Evolutionary conservation across 306 rosid species (phyloP).

Genomic region (Neltuma alba): DNA sequence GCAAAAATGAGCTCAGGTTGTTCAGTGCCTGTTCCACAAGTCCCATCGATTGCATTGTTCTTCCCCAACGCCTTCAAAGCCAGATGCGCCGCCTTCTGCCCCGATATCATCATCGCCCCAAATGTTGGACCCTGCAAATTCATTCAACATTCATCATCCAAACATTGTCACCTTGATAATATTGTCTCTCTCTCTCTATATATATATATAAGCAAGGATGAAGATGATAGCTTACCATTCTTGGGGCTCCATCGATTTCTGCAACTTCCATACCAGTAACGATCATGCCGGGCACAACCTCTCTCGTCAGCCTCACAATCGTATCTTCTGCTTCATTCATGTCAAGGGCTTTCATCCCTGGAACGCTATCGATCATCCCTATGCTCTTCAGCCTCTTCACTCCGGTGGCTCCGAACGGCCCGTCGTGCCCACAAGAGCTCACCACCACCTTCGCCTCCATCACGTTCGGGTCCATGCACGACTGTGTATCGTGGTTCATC

Average conservation of each 20-base stretch:
- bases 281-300: constrained; percentile 71
- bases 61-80: constrained; percentile 50
- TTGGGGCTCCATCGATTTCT: constrained; percentile 73
- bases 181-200: too few species aligned
- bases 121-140: constrained; percentile 66
- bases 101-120: too few species aligned
- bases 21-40: background rate
- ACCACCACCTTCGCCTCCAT: too few species aligned
- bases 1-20: constrained; percentile 27
- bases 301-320: constrained; percentile 61
- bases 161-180: constrained; percentile 35
- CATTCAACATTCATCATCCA: background rate
- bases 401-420: constrained; percentile 75
- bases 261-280: constrained; percentile 81
- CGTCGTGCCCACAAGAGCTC: constrained; percentile 82
- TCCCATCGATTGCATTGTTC: constrained; percentile 26
- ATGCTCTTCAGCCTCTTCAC: constrained; percentile 67
- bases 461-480: constrained; percentile 94
- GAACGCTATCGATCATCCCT: constrained; percentile 65
- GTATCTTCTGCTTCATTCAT: constrained; percentile 77
- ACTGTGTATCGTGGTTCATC: constrained; percentile 89
- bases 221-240: constrained; percentile 51
- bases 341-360: constrained; percentile 75
- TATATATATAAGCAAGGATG: too few species aligned
- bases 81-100: constrained; percentile 72